These are phyloP conservation scores for Alternaria infectoria DNA, from an alignment of 2,329 filamentous ascomycete species.

Conservation along the genomic window DNA sequence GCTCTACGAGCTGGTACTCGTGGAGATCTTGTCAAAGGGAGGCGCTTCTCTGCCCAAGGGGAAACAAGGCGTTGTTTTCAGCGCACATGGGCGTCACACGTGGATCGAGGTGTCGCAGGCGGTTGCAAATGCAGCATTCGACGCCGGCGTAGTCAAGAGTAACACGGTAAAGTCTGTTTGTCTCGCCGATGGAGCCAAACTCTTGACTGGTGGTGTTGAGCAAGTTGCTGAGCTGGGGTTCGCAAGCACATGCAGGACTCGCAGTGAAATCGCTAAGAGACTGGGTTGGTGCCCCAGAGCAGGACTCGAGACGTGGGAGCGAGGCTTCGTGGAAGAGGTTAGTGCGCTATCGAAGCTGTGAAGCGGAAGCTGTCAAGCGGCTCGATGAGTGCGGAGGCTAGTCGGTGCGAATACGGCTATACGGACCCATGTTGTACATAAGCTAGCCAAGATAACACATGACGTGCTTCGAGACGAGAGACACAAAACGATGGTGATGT, in stretches of 20 bases:
- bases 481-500: neutral
- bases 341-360: neutral
- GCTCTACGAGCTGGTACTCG: neutral
- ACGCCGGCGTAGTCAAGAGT: neutral
- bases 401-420: neutral
- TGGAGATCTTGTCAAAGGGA: neutral
- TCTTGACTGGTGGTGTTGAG: neutral
- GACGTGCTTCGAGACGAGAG: neutral
- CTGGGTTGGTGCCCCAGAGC: neutral
- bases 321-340: constrained; percentile 1
- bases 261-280: neutral
- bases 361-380: neutral
- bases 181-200: neutral
- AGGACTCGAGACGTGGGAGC: neutral
- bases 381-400: neutral
- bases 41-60: constrained; percentile 1
- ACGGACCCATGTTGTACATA: neutral
- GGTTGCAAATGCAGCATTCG: neutral
- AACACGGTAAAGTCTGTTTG: neutral
- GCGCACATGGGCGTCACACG: neutral
- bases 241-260: neutral
- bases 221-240: neutral
- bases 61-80: neutral
- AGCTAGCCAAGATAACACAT: neutral
- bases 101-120: neutral